phyloP scores from a whole-genome alignment of 208 protist genomes.

The Trypanosomatidae sp. region DNA sequence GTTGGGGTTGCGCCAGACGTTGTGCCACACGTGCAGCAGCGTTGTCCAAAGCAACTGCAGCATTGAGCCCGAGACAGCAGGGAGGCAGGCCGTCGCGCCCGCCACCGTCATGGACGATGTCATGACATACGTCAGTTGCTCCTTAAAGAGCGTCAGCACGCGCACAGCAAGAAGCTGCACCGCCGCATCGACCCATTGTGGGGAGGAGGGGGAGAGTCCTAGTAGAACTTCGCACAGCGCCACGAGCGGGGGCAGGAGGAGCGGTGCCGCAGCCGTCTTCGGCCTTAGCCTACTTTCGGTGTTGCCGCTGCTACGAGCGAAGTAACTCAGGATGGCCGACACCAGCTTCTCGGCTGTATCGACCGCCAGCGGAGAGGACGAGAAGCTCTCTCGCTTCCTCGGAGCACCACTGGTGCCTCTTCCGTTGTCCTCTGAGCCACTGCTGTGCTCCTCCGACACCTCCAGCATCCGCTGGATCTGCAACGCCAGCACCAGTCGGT shows the following conservation, averaged over 20 bases:
- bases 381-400: background rate
- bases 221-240: conserved; percentile 51
- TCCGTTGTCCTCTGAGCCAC: background rate
- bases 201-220: conserved; percentile 6
- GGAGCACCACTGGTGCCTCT: background rate
- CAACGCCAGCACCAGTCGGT: conserved; percentile 55
- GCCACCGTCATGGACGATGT: background rate
- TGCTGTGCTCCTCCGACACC: background rate
- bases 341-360: conserved; percentile 26
- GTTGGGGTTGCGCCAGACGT: conserved; percentile 50
- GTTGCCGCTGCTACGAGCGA: conserved; percentile 9
- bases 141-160: conserved; percentile 45
- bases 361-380: conserved; percentile 6
- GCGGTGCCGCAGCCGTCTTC: conserved; percentile 36
- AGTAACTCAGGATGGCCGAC: conserved; percentile 11
- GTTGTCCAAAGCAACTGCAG: conserved; percentile 49
- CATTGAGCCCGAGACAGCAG: conserved; percentile 13
- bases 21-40: conserved; percentile 67
- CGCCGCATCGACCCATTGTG: conserved; percentile 51
- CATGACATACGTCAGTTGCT: conserved; percentile 20
- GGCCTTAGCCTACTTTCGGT: conserved; percentile 8
- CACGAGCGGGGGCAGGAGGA: conserved; percentile 58
- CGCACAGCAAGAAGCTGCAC: conserved; percentile 73
- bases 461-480: conserved; percentile 23
- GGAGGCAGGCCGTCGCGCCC: conserved; percentile 1